These are phyloP conservation scores for Gymnopilus dilepis DNA, from an alignment of 768 basidiomycete genomes.

Conservation along the genomic window DNA sequence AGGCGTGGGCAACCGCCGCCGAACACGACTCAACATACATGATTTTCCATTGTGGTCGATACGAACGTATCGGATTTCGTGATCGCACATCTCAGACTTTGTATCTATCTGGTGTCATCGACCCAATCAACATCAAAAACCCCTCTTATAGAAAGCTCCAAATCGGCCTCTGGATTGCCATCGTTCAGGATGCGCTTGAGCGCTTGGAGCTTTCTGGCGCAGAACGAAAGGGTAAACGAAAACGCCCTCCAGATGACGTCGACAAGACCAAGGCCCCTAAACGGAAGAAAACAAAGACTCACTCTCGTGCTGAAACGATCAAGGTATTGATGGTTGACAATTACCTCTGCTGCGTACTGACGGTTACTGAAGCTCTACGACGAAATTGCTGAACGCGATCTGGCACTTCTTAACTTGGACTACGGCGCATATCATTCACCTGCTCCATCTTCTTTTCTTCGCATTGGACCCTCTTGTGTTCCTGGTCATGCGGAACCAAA, in stretches of 20 bases:
- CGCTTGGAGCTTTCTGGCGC: not conserved
- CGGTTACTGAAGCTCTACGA: not conserved
- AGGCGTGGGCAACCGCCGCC: constrained; percentile 11
- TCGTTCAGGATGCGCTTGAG: constrained; percentile 12
- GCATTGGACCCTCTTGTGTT: not conserved
- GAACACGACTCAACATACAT: constrained; percentile 1
- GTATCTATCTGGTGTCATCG: too few species aligned
- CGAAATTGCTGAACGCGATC: not conserved
- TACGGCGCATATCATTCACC: too few species aligned
- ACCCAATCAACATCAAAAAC: constrained; percentile 4
- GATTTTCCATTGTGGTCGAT: too few species aligned
- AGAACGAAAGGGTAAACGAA: not conserved
- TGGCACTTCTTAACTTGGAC: too few species aligned
- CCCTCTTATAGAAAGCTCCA: constrained; percentile 18
- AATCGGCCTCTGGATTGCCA: too few species aligned
- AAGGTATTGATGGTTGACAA: not conserved
- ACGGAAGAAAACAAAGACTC: too few species aligned
- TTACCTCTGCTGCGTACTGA: not conserved
- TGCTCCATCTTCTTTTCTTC: too few species aligned
- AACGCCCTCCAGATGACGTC: not conserved
- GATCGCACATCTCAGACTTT: too few species aligned
- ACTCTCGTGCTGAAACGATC: not conserved
- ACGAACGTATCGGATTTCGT: constrained; percentile 10
- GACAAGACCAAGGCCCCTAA: too few species aligned
- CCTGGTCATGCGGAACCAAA: not conserved